A percentile compares a stretch with the other conserved stretches of the same genome.
These are phyloP conservation scores for Paramecium octaurelia DNA, from an alignment of 73 alveolate genomes.

Conservation along the genomic window DNA sequence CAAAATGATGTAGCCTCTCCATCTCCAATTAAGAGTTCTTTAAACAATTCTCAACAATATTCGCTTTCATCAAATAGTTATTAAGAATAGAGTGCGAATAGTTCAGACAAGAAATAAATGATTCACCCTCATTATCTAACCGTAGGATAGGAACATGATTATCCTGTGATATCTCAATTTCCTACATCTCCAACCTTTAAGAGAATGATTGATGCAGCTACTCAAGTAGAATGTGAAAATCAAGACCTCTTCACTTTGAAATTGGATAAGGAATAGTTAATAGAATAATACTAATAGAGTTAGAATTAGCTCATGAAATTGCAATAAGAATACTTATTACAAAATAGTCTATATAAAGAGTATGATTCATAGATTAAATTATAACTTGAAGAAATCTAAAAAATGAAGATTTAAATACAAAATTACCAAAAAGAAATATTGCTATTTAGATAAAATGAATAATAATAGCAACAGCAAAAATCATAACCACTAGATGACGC, in stretches of 20 bases:
- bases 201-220: background rate
- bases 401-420: background rate
- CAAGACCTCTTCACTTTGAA: background rate
- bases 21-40: background rate
- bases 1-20: background rate
- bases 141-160: slow-evolving; percentile 7
- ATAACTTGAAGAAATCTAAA: background rate
- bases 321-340: background rate
- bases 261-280: background rate
- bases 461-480: background rate
- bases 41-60: slow-evolving; percentile 15
- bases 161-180: background rate
- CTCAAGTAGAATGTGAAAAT: slow-evolving; percentile 1
- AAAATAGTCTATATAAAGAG: background rate
- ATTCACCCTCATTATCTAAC: background rate
- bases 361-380: background rate
- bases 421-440: background rate
- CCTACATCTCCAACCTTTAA: slow-evolving; percentile 43
- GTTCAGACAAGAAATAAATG: background rate
- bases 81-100: background rate
- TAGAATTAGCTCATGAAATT: background rate
- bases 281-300: background rate
- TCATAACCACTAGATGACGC: background rate
- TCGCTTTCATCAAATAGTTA: background rate
- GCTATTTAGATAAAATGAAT: background rate